Evolutionary conservation across 495 filamentous ascomycete species (phyloP).

Genomic region (Penicillium cataractarum): DNA sequence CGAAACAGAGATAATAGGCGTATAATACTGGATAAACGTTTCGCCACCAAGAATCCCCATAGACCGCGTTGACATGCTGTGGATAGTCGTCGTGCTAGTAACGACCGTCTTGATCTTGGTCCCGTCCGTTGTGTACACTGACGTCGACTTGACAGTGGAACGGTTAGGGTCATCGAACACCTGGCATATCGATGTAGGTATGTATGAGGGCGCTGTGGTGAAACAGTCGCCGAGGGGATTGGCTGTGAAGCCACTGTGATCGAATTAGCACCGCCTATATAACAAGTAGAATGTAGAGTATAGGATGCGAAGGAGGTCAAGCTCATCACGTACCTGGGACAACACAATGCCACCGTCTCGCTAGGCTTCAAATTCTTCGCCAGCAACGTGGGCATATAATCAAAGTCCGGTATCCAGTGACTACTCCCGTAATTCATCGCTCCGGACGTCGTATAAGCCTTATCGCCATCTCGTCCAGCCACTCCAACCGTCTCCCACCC

Average conservation of each 20-base stretch:
- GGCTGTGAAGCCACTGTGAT: neutral
- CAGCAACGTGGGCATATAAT: neutral
- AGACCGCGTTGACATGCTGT: neutral
- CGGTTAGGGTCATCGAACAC: neutral
- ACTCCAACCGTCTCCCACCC: neutral
- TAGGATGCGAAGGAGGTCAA: too few species aligned
- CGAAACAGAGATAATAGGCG: neutral
- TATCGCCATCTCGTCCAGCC: neutral
- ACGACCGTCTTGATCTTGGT: neutral
- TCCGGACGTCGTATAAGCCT: neutral
- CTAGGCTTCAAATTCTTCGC: constrained; percentile 1
- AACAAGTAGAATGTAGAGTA: neutral
- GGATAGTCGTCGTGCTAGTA: neutral
- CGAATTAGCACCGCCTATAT: neutral
- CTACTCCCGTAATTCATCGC: neutral
- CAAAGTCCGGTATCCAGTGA: neutral
- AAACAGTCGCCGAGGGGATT: neutral
- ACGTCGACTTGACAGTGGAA: neutral
- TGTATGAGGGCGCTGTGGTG: neutral
- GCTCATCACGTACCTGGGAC: too few species aligned
- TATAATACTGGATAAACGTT: too few species aligned
- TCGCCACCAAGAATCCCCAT: too few species aligned
- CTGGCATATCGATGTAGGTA: neutral
- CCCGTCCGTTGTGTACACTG: neutral
- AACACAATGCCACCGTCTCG: constrained; percentile 2